Base-by-base conservation (phyloP, 2,329 filamentous ascomycete genomes). In the Fusarium udum region DNA sequence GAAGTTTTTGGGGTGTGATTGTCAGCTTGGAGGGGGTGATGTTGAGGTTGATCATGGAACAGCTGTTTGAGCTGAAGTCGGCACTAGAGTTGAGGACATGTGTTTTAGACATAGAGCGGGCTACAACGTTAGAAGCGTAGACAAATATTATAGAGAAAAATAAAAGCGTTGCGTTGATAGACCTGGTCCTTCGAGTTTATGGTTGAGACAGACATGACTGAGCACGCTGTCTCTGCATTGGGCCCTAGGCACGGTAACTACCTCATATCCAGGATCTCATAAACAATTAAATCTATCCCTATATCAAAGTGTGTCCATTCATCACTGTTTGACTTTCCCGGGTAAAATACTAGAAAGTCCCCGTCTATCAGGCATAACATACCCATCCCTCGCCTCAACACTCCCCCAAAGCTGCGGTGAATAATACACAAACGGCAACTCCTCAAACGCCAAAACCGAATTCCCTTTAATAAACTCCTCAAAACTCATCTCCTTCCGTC, bases 1-100 rank as follows among this genome's bases (percentile, higher is more conserved):
- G 69, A 79, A 79, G 59, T 83, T 80, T 73, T 93, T 89, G 78
- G 83, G 83, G 3, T 97, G 95, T 76, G 82, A 88, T 71, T 98
- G 94, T 79, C 75, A 72, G 13, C 13, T 57, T 24, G 53, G 45
- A 15, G 26, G 4, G 9, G 42, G 31, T 24, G 49, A 57, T 13
- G 13, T 32, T 32, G 59, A 36, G 22, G 12, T 55, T 37, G 61
- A 67, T n/a, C 72, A 75, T 55, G 72, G 68, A n/a, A 73, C 71
- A 22, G 67, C 71, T 34, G 37, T 72, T 28, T 73, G 28, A 67
- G 49, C 26, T 20, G 32, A 6, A 22, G n/a, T 20, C 3, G 14
- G 11, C 11, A 4, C 0, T 55, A 18, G 24, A 40, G 10, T 55
- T 31, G 14, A 18, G n/a, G 11, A 6, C 2, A 22, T 11, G 2